Percentiles rank a stretch among this genome's conserved stretches.
These are phyloP conservation scores for Chaetoscypha palmicola DNA, from an alignment of 2,329 filamentous ascomycete genomes.

Conservation along the genomic window DNA sequence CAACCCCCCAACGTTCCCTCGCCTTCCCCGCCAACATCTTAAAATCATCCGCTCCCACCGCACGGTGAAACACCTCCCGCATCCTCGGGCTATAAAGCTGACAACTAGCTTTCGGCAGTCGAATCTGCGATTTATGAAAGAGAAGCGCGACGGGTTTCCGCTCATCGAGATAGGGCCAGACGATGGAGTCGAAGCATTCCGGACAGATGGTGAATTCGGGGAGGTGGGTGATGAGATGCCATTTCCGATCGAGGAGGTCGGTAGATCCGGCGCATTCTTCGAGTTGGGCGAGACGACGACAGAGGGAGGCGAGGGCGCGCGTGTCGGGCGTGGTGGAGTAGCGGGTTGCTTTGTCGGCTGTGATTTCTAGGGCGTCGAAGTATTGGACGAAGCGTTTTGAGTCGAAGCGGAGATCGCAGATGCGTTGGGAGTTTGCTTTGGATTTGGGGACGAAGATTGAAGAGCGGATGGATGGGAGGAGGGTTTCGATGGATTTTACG, in stretches of 20 bases:
- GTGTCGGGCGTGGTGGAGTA: slow-evolving; percentile 21
- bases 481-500: slow-evolving; percentile 59
- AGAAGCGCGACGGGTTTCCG: slow-evolving; percentile 52
- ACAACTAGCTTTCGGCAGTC: slow-evolving; percentile 53
- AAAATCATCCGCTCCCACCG: slow-evolving; percentile 60
- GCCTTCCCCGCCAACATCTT: slow-evolving; percentile 52
- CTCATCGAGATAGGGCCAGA: slow-evolving; percentile 59
- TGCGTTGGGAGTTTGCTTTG: slow-evolving; percentile 42
- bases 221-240: slow-evolving; percentile 71
- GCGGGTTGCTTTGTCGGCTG: slow-evolving; percentile 43
- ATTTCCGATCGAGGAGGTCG: slow-evolving; percentile 53
- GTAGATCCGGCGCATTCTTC: slow-evolving; percentile 32
- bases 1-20: slow-evolving; percentile 42
- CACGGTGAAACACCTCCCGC: slow-evolving; percentile 63
- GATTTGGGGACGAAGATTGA: slow-evolving; percentile 48
- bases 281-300: slow-evolving; percentile 17
- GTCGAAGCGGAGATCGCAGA: slow-evolving; percentile 64
- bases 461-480: slow-evolving; percentile 66
- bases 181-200: slow-evolving; percentile 75
- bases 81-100: slow-evolving; percentile 78
- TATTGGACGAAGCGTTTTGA: slow-evolving; percentile 50
- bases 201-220: slow-evolving; percentile 79
- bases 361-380: slow-evolving; percentile 53
- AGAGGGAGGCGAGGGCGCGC: slow-evolving; percentile 22
- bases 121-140: slow-evolving; percentile 55